Base-by-base conservation (phyloP, 2,329 filamentous ascomycete genomes). In the Diaporthe ilicicola region DNA sequence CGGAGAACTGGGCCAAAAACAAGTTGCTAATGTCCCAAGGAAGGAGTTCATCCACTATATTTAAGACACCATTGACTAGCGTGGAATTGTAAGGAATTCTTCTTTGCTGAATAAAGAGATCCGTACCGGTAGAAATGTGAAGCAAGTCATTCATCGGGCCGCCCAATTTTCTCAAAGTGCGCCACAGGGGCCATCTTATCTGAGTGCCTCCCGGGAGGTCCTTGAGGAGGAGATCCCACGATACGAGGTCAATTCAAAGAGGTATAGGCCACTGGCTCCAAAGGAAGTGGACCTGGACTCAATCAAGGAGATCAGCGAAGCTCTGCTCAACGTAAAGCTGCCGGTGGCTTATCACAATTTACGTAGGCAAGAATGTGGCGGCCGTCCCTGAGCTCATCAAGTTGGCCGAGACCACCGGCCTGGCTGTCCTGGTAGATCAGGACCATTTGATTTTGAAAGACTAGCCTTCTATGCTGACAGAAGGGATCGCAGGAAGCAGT, bases 171-270 rank as follows among this genome's bases (percentile, higher is more conserved):
- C 29, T 46, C 19, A 46, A 29, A 12, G 37, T 3, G 74, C 75
- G 6, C 77, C 77, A 0, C 71, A 77, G 17, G 77, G 77, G 0
- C 77, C 77, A 0, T 39, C 72, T 0, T 79, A 79, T 34, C 67
- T 79, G 3, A 77, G 76, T 68, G 77, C 75, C 2, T 73, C 73
- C 2, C 75, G 77, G 0, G 77, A 79, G 46, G 70, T 73, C 0
- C 73, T 78, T 10, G 77, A 78, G 24, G 73, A 73, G 0, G 73
- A 77, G 6, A 78, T 87, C 13, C 81, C 82, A 13, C 46, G n/a
- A 12, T 48, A 48, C n/a, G n/a, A 48, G 0, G 46, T 48, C 46
- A 48, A 24, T 48, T 22, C 46, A 13, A 48, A 48, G 46, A 48
- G 24, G 46, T 48, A 22, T 48, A 48, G 46, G n/a, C 46, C 46